Evolutionary conservation across 1,284 basidiomycete genomes (phyloP).

Genomic region (Ustilago curta): DNA sequence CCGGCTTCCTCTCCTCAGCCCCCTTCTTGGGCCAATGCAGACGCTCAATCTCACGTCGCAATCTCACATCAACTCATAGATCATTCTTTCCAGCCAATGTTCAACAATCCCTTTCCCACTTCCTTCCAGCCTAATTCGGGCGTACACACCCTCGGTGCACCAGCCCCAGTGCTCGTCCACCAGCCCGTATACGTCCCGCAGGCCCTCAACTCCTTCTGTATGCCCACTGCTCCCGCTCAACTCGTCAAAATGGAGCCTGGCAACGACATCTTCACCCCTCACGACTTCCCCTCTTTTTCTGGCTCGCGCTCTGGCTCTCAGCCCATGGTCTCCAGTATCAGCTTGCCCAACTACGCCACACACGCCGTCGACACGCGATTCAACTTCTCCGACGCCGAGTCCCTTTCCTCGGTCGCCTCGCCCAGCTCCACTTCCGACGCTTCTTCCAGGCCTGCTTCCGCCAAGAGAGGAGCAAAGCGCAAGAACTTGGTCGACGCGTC

Average conservation of each 20-base stretch:
- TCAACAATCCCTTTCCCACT: conserved; percentile 12
- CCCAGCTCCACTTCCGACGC: conserved; percentile 36
- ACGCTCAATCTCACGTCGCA: conserved; percentile 13
- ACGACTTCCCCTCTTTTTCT: conserved; percentile 18
- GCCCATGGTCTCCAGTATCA: conserved; percentile 40
- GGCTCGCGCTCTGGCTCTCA: conserved; percentile 26
- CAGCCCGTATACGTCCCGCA: conserved; percentile 33
- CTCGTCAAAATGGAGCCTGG: conserved; percentile 37
- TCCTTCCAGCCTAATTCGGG: conserved; percentile 13
- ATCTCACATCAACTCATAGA: conserved; percentile 21
- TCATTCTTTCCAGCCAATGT: conserved; percentile 26
- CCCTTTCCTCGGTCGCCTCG: conserved; percentile 29
- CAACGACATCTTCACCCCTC: conserved; percentile 27
- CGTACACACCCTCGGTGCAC: conserved; percentile 4
- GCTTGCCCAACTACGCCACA: conserved; percentile 34
- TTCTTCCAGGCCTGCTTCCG: conserved; percentile 21
- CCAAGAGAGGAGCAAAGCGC: conserved; percentile 38
- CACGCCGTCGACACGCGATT: conserved; percentile 33
- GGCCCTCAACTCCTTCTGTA: conserved; percentile 30
- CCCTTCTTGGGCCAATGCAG: conserved; percentile 17
- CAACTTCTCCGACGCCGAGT: conserved; percentile 40
- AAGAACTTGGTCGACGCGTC: conserved; percentile 24
- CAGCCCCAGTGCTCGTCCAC: conserved; percentile 18
- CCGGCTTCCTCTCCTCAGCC: conserved; percentile 32
- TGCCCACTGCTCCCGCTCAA: conserved; percentile 20